Base-by-base conservation (phyloP, 352 stramenopile species). In the Phytophthora vignae region DNA sequence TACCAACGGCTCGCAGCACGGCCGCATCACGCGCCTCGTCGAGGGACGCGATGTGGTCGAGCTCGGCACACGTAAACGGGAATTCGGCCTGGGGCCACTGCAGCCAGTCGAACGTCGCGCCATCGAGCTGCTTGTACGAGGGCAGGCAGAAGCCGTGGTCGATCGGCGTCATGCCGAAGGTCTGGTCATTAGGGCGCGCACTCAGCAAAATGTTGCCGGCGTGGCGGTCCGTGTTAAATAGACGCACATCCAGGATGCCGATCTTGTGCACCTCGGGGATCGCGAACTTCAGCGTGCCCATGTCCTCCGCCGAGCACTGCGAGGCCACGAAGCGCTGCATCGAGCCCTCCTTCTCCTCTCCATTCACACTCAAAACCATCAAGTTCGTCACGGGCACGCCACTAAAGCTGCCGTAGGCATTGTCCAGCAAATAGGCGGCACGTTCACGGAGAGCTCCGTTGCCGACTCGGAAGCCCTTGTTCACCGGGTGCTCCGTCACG, bases 211-310 rank as follows among this genome's bases (percentile, higher is more conserved):
- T 95, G 73, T 97, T 97, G 55, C 89, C 90, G 12, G 88, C 90
- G 53, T 97, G 90, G 40, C 90, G 90, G 70, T 97, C 90, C 42
- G 88, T 94, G 76, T 97, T 97, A 74, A 97, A 96, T 38, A 97
- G 84, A 55, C 90, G 88, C 44, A 96, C 75, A 74, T 97, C 90
- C 25, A 97, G 63, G 29, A 97, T 96, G 19, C 87, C 90, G 67
- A 97, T 90, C 84, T 96, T 96, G 77, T 97, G 90, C 54, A 97
- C 89, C 69, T 97, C 89, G 4, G 83, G 80, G 29, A 95, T 88
- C 17, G 82, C 79, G 60, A 94, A 96, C 77, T 95, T 94, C 49
- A 95, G 82, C 67, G 90, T 92, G 17, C 87, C 87, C 79, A 96
- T 94, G 69, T 97, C 91, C 67, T 97, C 91, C 2, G 90, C 90